These are phyloP conservation scores for Paracoccidioides brasiliensis DNA, from an alignment of 2,329 filamentous ascomycete species.

Conservation along the genomic window DNA sequence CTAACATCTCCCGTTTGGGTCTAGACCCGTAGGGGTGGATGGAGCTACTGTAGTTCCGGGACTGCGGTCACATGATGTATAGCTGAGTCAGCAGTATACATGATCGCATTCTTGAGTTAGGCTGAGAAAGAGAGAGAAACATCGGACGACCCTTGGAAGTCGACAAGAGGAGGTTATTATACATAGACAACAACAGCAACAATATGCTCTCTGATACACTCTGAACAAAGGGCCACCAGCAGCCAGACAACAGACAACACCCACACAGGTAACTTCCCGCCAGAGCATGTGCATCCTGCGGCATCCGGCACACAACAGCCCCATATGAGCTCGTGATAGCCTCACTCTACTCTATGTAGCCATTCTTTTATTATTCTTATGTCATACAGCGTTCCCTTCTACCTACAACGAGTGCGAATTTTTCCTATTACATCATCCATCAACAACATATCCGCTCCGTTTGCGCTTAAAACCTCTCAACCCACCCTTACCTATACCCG, in stretches of 20 bases:
- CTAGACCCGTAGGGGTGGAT: constrained; percentile 7
- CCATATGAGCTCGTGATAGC: neutral
- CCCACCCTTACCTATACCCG: neutral
- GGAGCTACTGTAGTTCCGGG: neutral
- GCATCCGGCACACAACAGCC: neutral
- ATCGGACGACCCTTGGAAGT: no score
- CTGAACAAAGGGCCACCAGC: no score
- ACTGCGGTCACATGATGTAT: neutral
- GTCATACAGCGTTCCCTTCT: neutral
- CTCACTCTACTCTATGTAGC: no score
- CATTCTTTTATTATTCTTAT: neutral
- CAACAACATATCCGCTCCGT: no score
- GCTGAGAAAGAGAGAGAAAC: no score
- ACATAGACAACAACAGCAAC: no score
- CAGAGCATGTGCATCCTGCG: neutral
- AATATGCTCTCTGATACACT: neutral
- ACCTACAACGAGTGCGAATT: no score
- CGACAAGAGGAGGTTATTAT: no score
- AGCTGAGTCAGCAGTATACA: neutral
- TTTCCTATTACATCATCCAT: no score
- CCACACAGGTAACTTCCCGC: no score
- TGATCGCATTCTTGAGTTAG: neutral
- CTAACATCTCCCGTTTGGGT: constrained; percentile 27
- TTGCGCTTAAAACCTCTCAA: neutral
- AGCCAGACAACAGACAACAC: no score